Conservation (phyloP, 805 yeast genomes). For the Cyberlindnera maclurae region DNA sequence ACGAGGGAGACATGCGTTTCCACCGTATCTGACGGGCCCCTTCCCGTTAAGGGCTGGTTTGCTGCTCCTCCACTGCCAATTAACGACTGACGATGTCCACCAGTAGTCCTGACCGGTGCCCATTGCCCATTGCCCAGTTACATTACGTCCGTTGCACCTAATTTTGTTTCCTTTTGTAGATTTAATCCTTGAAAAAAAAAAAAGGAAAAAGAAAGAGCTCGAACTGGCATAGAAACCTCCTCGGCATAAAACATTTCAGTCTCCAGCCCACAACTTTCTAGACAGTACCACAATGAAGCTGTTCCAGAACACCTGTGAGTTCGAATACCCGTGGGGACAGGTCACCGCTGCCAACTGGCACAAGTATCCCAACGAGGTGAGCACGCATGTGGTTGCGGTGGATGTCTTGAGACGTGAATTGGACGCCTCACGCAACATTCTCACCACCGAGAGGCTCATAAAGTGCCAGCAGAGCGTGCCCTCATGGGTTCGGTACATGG, state of each 20-base stretch:
- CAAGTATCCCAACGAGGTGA: slow-evolving; percentile 90
- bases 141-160: too few species aligned
- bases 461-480: slow-evolving; percentile 88
- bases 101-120: too few species aligned
- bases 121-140: too few species aligned
- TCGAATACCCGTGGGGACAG: slow-evolving; percentile 86
- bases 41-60: too few species aligned
- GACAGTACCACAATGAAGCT: slow-evolving; percentile 56
- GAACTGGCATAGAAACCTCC: neutral
- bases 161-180: too few species aligned
- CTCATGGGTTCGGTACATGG: slow-evolving; percentile 61
- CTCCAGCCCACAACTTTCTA: too few species aligned
- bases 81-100: too few species aligned
- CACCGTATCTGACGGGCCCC: slow-evolving; percentile 11
- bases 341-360: slow-evolving; percentile 96
- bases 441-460: slow-evolving; percentile 80
- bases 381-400: slow-evolving; percentile 90
- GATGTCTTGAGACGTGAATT: slow-evolving; percentile 77
- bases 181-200: too few species aligned
- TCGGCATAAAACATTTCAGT: too few species aligned
- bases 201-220: too few species aligned
- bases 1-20: slow-evolving; percentile 35
- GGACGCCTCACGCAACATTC: slow-evolving; percentile 40
- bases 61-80: too few species aligned
- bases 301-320: slow-evolving; percentile 61